Percentiles rank a stretch among this genome's conserved stretches.
Conservation (phyloP, 129 eudicot species). For the Chrysanthemum lavandulifolium region DNA sequence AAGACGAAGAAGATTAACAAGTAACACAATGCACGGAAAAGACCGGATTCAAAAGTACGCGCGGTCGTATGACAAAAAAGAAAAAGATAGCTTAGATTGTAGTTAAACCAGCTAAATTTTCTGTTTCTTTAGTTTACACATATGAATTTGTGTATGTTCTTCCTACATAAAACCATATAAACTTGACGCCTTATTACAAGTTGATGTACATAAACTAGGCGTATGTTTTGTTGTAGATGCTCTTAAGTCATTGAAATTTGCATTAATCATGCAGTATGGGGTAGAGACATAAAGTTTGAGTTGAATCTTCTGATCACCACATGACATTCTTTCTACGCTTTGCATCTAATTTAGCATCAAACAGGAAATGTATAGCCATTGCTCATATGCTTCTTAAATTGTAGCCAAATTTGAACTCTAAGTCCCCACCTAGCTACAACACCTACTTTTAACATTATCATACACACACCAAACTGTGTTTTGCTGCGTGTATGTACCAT, state of each 20-base stretch:
- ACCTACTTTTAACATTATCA: constrained; percentile 33
- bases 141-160: no score
- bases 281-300: constrained; percentile 7
- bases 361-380: constrained; percentile 28
- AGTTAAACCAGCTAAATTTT: no score
- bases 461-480: constrained; percentile 22
- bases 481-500: constrained; percentile 19
- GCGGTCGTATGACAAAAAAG: no score
- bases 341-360: constrained; percentile 21
- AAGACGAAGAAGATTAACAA: no score
- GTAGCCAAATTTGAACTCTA: constrained; percentile 27
- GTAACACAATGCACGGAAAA: no score
- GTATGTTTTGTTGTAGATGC: no score
- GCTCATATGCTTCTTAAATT: constrained; percentile 35
- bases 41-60: no score
- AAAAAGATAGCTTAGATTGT: no score
- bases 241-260: background rate
- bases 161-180: no score
- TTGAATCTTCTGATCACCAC: constrained; percentile 27
- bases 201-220: no score
- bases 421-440: constrained; percentile 39
- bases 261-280: constrained; percentile 6
- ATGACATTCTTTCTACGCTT: constrained; percentile 34
- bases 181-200: no score
- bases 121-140: no score